phyloP scores from a whole-genome alignment of 2,329 filamentous ascomycete species.

The Hypoxylon sp. region DNA sequence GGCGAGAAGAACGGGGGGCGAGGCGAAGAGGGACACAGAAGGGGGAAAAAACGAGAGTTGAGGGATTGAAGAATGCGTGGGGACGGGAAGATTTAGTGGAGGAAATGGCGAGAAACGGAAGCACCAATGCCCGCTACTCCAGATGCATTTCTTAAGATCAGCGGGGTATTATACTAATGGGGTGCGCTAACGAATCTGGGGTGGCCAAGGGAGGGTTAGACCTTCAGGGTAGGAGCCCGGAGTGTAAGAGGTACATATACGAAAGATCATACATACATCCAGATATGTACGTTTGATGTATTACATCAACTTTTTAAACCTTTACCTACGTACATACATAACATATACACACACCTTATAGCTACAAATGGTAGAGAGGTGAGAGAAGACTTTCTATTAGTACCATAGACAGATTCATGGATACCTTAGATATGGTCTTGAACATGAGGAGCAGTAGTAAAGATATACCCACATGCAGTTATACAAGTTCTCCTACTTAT shows the following conservation, averaged over 20 bases:
- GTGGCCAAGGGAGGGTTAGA: constrained; percentile 43
- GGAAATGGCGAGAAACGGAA: constrained; percentile 51
- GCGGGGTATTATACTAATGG: constrained; percentile 47
- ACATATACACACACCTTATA: background rate
- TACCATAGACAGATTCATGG: background rate
- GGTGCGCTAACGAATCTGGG: constrained; percentile 46
- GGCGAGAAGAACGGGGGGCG: constrained; percentile 26
- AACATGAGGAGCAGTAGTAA: background rate
- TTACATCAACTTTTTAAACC: constrained; percentile 8
- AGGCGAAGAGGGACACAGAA: constrained; percentile 29
- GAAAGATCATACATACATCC: constrained; percentile 6
- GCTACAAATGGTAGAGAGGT: background rate
- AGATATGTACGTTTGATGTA: background rate
- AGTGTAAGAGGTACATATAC: constrained; percentile 15
- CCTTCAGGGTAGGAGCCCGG: constrained; percentile 23
- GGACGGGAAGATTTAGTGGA: constrained; percentile 42
- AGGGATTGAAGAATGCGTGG: constrained; percentile 37
- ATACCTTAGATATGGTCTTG: background rate
- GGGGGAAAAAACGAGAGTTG: constrained; percentile 33
- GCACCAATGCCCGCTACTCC: constrained; percentile 48
- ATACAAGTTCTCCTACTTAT: constrained; percentile 2
- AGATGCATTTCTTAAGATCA: constrained; percentile 43
- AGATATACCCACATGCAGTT: no score
- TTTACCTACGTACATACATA: background rate
- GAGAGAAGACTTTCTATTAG: background rate